Evolutionary conservation across 257 asterid species (phyloP).

Genomic region (Solanum chaucha): DNA sequence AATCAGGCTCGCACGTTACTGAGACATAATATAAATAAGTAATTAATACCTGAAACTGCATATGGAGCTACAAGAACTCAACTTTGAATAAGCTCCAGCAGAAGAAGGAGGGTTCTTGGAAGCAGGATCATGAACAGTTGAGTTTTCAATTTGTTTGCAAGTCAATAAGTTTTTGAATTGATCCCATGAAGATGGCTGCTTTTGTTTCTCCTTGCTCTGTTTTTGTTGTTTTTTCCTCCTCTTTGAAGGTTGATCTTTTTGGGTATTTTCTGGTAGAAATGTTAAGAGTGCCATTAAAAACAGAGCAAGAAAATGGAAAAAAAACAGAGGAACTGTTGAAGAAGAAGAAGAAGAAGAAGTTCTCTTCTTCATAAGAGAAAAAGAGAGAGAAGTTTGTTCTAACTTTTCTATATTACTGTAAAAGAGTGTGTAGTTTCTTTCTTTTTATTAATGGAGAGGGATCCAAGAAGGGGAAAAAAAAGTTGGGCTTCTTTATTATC

Average conservation of each 20-base stretch:
- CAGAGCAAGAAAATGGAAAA: conserved; percentile 30
- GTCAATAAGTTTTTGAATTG: conserved; percentile 70
- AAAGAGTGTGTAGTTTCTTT: conserved; percentile 18
- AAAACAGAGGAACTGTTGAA: background rate
- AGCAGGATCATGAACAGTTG: conserved; percentile 56
- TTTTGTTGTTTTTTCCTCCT: conserved; percentile 29
- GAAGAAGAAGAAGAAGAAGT: conserved; percentile 5
- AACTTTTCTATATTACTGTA: background rate
- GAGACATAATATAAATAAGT: background rate
- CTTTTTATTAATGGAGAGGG: conserved; percentile 46
- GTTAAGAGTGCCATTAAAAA: conserved; percentile 59
- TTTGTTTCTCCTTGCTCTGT: background rate
- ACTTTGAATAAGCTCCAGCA: background rate
- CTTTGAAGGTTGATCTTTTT: conserved; percentile 17
- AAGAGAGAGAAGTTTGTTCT: conserved; percentile 1
- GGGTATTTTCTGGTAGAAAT: conserved; percentile 24
- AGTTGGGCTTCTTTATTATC: background rate
- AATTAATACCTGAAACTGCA: conserved; percentile 31
- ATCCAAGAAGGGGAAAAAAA: conserved; percentile 26
- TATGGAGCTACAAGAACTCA: conserved; percentile 46
- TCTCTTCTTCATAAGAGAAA: conserved; percentile 35
- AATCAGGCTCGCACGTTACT: background rate
- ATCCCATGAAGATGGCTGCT: conserved; percentile 74
- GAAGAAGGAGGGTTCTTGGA: conserved; percentile 10
- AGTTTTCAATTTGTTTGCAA: conserved; percentile 57